Percentiles rank a stretch among this genome's conserved stretches.
Conservation (phyloP, 2,329 filamentous ascomycete genomes). For the Camillea tinctor region DNA sequence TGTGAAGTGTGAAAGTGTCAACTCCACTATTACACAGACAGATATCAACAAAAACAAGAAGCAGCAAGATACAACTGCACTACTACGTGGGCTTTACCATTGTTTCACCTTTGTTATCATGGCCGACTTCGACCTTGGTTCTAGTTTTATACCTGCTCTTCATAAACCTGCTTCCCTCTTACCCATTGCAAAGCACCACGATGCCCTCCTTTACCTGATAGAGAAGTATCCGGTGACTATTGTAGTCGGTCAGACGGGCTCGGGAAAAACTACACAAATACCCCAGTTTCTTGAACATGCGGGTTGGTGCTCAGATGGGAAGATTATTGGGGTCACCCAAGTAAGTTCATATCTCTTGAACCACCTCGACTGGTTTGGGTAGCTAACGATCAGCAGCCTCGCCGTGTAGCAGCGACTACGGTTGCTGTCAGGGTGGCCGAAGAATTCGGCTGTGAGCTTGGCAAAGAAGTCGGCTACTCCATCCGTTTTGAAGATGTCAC, state of each 20-base stretch:
- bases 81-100: slow-evolving; percentile 8
- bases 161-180: slow-evolving; percentile 83
- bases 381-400: slow-evolving; percentile 56
- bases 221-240: slow-evolving; percentile 84
- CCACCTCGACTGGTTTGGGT: neutral
- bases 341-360: slow-evolving; percentile 48
- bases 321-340: slow-evolving; percentile 85
- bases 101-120: slow-evolving; percentile 33
- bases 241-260: slow-evolving; percentile 90
- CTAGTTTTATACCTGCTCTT: slow-evolving; percentile 72
- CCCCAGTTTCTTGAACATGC: slow-evolving; percentile 86
- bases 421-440: slow-evolving; percentile 87
- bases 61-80: neutral
- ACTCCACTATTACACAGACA: slow-evolving; percentile 13
- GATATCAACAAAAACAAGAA: slow-evolving; percentile 5
- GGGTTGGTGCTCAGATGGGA: slow-evolving; percentile 85
- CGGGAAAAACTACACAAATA: slow-evolving; percentile 93
- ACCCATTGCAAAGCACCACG: slow-evolving; percentile 80
- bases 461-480: slow-evolving; percentile 89
- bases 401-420: slow-evolving; percentile 86
- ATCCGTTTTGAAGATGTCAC: slow-evolving; percentile 92
- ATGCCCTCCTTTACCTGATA: slow-evolving; percentile 79
- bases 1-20: slow-evolving; percentile 18
- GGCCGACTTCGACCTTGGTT: slow-evolving; percentile 56
- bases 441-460: slow-evolving; percentile 80